Evolutionary conservation across 331 rosid genomes (phyloP).

Genomic region (Malus hybrid): DNA sequence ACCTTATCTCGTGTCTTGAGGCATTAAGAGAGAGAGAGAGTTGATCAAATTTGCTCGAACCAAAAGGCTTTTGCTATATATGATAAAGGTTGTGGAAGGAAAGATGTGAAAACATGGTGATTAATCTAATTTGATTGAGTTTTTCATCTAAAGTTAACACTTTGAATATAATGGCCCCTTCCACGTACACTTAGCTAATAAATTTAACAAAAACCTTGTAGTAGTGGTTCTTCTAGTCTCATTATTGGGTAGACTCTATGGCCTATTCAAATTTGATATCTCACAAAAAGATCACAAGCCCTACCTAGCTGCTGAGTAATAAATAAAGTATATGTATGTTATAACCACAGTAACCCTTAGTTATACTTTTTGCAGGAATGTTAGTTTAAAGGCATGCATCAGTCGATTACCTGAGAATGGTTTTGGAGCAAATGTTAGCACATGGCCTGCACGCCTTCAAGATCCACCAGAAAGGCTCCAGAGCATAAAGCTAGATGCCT

Average conservation of each 20-base stretch:
- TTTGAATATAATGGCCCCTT: neutral
- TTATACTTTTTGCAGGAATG: slow-evolving; percentile 44
- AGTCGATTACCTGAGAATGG: slow-evolving; percentile 55
- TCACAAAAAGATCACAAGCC: neutral
- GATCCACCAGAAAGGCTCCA: slow-evolving; percentile 76
- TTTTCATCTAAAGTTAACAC: neutral
- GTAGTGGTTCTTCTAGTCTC: neutral
- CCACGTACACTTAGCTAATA: neutral
- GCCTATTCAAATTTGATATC: neutral
- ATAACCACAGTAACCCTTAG: neutral
- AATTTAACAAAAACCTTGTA: neutral
- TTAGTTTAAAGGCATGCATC: slow-evolving; percentile 60
- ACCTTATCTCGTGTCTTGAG: neutral
- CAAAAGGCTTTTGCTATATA: neutral
- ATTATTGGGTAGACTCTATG: neutral
- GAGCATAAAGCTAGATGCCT: slow-evolving; percentile 65
- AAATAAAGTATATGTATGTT: neutral
- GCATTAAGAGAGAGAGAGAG: neutral
- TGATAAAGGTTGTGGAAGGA: neutral
- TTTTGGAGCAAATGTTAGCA: slow-evolving; percentile 54
- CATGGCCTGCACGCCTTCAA: slow-evolving; percentile 75
- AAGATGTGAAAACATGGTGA: neutral
- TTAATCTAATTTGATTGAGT: neutral
- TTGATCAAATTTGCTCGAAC: neutral
- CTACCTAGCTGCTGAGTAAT: neutral